A percentile compares a stretch with the other conserved stretches of the same genome.
Evolutionary conservation across 2,329 filamentous ascomycete species (phyloP).

Genomic region (Cordyceps javanica): DNA sequence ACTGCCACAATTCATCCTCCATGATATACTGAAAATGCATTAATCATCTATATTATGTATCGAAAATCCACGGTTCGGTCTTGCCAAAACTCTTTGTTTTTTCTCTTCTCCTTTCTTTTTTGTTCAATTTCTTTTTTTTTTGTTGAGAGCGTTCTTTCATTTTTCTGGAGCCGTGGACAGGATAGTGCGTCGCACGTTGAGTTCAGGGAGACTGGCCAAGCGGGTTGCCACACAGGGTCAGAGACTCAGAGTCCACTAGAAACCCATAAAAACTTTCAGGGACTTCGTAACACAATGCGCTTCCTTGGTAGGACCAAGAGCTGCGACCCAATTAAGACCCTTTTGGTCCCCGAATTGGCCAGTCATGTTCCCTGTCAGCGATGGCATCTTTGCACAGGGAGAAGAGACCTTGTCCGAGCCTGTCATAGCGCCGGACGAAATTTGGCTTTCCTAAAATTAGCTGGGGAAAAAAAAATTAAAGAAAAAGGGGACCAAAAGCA

Average conservation of each 20-base stretch:
- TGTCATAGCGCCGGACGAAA: conserved; percentile 4
- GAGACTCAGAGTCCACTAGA: neutral
- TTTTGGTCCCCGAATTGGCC: neutral
- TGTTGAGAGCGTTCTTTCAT: too few relatives aligned
- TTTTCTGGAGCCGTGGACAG: too few relatives aligned
- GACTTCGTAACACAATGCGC: neutral
- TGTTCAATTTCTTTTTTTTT: too few relatives aligned
- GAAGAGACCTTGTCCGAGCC: neutral
- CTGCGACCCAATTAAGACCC: neutral
- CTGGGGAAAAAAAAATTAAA: neutral
- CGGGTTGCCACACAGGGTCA: neutral
- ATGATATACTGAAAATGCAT: too few relatives aligned
- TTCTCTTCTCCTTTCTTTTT: too few relatives aligned
- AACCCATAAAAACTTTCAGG: neutral
- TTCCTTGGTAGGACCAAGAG: neutral
- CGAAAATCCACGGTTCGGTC: too few relatives aligned
- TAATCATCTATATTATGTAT: too few relatives aligned
- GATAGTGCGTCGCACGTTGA: neutral
- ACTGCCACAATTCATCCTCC: too few relatives aligned
- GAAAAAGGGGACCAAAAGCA: neutral
- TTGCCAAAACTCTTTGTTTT: too few relatives aligned
- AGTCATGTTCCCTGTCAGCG: neutral
- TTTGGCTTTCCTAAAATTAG: conserved; percentile 2
- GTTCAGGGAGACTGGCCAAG: neutral
- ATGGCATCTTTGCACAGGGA: neutral